Evolutionary conservation across 768 basidiomycete species (phyloP), one percentile per base, ranked within the genome.

Genomic region (Postia placenta): DNA sequence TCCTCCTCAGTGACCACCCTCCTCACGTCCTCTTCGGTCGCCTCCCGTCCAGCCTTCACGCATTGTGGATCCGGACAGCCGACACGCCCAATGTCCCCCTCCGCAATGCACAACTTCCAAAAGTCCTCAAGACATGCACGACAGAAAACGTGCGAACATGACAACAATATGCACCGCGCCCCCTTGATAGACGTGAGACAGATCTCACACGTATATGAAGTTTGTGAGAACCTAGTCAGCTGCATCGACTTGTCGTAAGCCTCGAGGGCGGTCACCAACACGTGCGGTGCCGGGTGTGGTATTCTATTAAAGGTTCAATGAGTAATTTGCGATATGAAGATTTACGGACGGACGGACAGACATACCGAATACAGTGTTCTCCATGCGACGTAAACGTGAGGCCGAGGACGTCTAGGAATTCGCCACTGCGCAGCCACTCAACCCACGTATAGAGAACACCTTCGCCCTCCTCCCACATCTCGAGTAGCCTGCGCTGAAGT

Each of bases 91-190:
- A 92, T 69, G 50, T 86, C 82, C 5, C 92, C 92, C 61, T 94
- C 91, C 42, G 67, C 69, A 46, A 96, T 86, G 55, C 84, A 86
- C 43, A 92, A 62, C 38, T 75, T 74, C 92, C 92, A 96, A 62
- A 87, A 93, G 45, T 86, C 83, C 45, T 73, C 72, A 23, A 95
- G 64, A 60, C 92, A 95, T 6, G 75, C 64, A n/a, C 80, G 78
- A 62, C 92, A 95, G 63, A 92, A 94, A 11, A 92, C 76, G 63
- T 94, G 92, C 1, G 67, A 65, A 60, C 92, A 94, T 2, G 69
- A 61, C 42, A 94, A 70, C 53, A 78, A 73, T 14, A 92, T 58
- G 61, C 91, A 92, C 55, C 79, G 78, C 12, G 78, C 73, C 38
- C 92, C 92, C 61, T 90, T 92, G 50, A 80, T 67, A 12, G 78